phyloP scores from a whole-genome alignment of 2,329 filamentous ascomycete genomes.

The Fusarium siculi region DNA sequence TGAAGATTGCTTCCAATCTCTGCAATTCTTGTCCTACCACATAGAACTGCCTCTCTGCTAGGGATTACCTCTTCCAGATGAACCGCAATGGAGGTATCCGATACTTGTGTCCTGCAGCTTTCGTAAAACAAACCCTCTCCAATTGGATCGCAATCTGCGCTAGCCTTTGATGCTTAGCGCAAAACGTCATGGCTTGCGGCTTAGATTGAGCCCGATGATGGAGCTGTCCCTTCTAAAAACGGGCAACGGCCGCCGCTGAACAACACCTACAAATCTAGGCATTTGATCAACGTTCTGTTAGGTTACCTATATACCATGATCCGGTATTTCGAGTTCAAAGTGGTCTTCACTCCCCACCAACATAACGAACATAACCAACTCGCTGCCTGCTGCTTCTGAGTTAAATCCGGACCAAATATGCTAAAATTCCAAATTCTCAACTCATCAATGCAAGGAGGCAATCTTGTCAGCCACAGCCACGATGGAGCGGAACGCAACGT shows the following conservation, averaged over 20 bases:
- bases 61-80: neutral
- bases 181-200: constrained; percentile 40
- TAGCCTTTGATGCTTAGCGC: constrained; percentile 23
- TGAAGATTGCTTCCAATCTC: neutral
- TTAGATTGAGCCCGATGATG: constrained; percentile 30
- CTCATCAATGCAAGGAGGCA: constrained; percentile 26
- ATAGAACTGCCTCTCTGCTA: neutral
- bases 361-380: neutral
- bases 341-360: too few relatives aligned
- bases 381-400: neutral
- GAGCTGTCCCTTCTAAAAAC: constrained; percentile 22
- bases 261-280: neutral
- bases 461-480: constrained; percentile 38
- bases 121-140: constrained; percentile 33
- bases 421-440: neutral
- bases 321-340: neutral
- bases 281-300: neutral
- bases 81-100: constrained; percentile 1
- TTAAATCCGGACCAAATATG: neutral
- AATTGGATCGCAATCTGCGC: constrained; percentile 6
- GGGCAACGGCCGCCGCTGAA: constrained; percentile 13
- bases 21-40: neutral
- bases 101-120: constrained; percentile 34
- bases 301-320: neutral
- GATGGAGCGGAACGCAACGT: constrained; percentile 17